Evolutionary conservation across 345 rosid species (phyloP).

Genomic region (Eucalyptus sp.): DNA sequence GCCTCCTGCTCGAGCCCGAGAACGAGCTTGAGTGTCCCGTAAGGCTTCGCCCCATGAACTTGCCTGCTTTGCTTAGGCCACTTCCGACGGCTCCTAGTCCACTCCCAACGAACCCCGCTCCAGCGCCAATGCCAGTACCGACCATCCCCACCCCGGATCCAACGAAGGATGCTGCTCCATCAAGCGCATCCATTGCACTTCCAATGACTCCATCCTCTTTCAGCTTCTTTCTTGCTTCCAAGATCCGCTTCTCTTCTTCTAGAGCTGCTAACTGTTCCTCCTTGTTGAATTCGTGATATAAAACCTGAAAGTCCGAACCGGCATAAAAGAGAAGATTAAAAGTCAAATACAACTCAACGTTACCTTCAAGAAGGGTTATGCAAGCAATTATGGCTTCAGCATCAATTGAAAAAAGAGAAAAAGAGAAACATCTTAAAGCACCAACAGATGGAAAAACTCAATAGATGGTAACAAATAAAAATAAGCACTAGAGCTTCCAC

Average conservation of each 20-base stretch:
- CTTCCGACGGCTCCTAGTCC: conserved; percentile 75
- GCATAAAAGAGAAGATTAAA: not conserved
- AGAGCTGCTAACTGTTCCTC: conserved; percentile 82
- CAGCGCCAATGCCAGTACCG: conserved; percentile 42
- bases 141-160: conserved; percentile 57
- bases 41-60: conserved; percentile 71
- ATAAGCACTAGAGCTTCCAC: not conserved
- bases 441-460: not conserved
- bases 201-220: conserved; percentile 90
- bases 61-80: conserved; percentile 77
- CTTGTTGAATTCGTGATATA: conserved; percentile 56
- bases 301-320: conserved; percentile 17
- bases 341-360: not conserved
- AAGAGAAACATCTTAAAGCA: not conserved
- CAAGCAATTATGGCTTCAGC: not conserved
- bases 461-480: not conserved
- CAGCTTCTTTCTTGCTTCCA: conserved; percentile 68
- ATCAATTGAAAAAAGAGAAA: not conserved
- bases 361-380: not conserved
- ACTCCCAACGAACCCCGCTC: conserved; percentile 28
- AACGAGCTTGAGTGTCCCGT: conserved; percentile 38
- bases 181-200: conserved; percentile 78
- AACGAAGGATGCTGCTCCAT: conserved; percentile 50
- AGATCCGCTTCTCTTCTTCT: conserved; percentile 73
- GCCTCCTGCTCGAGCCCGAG: conserved; percentile 27